Evolutionary conservation across 2,329 filamentous ascomycete species (phyloP).

Genomic region (Botrytis pseudocinerea): DNA sequence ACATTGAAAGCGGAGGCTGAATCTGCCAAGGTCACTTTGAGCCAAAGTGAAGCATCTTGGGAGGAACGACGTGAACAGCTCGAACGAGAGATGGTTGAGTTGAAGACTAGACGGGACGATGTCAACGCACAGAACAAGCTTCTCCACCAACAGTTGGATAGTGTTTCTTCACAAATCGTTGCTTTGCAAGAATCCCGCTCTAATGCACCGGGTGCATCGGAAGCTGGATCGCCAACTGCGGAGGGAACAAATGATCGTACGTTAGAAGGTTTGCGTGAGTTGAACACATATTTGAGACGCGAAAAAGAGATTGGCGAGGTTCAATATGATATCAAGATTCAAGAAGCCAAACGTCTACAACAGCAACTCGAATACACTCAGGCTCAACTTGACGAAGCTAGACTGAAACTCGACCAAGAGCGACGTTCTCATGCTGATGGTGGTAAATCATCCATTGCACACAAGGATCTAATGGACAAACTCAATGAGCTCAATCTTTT

Average conservation of each 20-base stretch:
- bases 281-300: slow-evolving; percentile 86
- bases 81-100: slow-evolving; percentile 79
- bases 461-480: slow-evolving; percentile 91
- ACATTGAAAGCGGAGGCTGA: slow-evolving; percentile 79
- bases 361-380: slow-evolving; percentile 88
- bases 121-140: slow-evolving; percentile 86
- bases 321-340: slow-evolving; percentile 86
- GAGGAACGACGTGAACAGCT: slow-evolving; percentile 76
- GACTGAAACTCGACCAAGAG: slow-evolving; percentile 88
- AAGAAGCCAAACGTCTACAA: slow-evolving; percentile 84
- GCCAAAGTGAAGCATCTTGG: slow-evolving; percentile 86
- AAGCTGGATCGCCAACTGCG: slow-evolving; percentile 43
- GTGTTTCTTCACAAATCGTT: slow-evolving; percentile 75
- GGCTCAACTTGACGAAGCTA: slow-evolving; percentile 82
- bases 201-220: slow-evolving; percentile 53
- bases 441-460: slow-evolving; percentile 71
- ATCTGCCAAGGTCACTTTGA: slow-evolving; percentile 75
- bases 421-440: slow-evolving; percentile 73
- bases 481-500: slow-evolving; percentile 94
- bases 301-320: slow-evolving; percentile 98
- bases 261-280: slow-evolving; percentile 78
- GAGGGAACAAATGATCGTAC: slow-evolving; percentile 57
- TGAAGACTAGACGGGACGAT: slow-evolving; percentile 78
- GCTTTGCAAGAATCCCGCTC: slow-evolving; percentile 75
- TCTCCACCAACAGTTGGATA: slow-evolving; percentile 85